Base-by-base conservation (phyloP, 805 yeast genomes). In the Hermanozyma aechmeae region DNA sequence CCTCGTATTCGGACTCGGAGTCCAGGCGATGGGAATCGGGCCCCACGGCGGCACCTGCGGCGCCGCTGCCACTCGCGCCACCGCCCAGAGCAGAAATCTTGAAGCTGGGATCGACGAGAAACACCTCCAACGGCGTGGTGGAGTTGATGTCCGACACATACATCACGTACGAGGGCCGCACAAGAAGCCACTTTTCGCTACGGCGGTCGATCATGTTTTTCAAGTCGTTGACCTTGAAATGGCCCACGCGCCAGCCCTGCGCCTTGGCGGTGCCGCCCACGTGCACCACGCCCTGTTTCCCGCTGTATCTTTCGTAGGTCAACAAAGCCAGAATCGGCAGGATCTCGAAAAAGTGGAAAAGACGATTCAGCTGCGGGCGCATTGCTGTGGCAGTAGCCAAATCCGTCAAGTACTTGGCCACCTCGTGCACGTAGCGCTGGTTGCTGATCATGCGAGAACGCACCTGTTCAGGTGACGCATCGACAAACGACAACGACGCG, bases 171-270 rank as follows among this genome's bases (percentile, higher is more conserved):
- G 95, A 79, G 47, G 77, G 79, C 33, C 97, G 70, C 2, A 92
- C 73, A 32, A 92, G 58, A 38, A 85, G 76, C 99, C 99, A 92
- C 53, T 92, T 92, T 23, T 77, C 78, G 0, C 93, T 78, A 41
- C 93, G 89, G 53, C 99, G 75, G 39, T 73, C 76, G 29, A 89
- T 80, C 95, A 92, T 85, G 21, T 83, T 86, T 40, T 73, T 71
- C 43, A 85, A 60, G 45, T 84, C 96, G 37, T 75, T 71, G 6
- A 83, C 74, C 37, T 72, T 75, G 53, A 85, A 73, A 48, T 89
- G 96, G 3, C 92, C 82, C 5, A 89, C 96, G 42, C 94, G 67
- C 97, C 98, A 92, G 3, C 98, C 97, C 50, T 85, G 94, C 1
- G 86, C 68, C 37, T 74, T 75, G 0, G 97, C 89, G 0, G 85